Evolutionary conservation across 2,329 filamentous ascomycete species (phyloP).

Genomic region (Teratosphaeria nubilosa): DNA sequence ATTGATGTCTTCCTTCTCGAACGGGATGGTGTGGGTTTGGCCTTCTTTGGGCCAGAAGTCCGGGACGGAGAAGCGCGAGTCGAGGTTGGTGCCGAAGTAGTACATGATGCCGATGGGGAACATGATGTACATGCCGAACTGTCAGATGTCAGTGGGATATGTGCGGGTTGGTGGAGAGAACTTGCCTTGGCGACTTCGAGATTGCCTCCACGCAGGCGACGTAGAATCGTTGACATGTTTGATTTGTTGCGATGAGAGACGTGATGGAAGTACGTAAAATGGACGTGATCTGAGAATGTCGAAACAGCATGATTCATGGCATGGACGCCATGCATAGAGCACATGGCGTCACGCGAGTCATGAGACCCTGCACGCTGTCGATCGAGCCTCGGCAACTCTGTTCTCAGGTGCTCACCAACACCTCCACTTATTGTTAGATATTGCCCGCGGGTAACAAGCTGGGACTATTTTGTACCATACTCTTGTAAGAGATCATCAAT

Average conservation of each 20-base stretch:
- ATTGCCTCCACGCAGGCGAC: conserved; percentile 56
- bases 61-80: conserved; percentile 76
- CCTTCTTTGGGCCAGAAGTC: conserved; percentile 88
- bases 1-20: conserved; percentile 71
- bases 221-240: conserved; percentile 42
- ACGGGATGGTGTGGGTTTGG: conserved; percentile 65
- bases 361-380: neutral
- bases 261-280: neutral
- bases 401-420: neutral
- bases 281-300: neutral
- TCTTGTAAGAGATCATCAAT: no score
- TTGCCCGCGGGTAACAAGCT: neutral
- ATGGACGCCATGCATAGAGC: neutral
- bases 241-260: neutral
- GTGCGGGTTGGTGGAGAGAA: neutral
- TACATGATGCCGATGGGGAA: conserved; percentile 99
- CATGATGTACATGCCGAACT: conserved; percentile 99
- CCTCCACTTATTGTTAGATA: neutral
- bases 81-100: conserved; percentile 98
- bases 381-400: neutral
- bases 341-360: neutral
- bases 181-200: conserved; percentile 87
- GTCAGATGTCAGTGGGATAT: neutral
- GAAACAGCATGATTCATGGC: neutral
- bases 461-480: no score